Base-by-base conservation (phyloP, 148 eudicot genomes). In the Amaranthus palmeri region DNA sequence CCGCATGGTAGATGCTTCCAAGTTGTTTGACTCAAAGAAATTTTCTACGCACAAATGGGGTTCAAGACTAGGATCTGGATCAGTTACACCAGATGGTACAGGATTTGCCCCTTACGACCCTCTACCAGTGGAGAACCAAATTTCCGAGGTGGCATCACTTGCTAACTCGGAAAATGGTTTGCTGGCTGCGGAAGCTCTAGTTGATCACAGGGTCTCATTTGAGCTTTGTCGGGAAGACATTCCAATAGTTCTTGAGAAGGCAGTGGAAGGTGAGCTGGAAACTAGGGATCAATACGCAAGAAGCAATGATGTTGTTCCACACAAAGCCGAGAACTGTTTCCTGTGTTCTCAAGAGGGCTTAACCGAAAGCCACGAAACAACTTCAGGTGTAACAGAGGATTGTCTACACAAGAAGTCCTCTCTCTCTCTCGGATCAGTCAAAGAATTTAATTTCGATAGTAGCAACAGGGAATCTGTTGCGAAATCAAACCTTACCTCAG, bases 381-480 rank as follows among this genome's bases (percentile, higher is more conserved):
- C 52, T 67, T 61, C 70, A 45, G 81, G 61, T 54, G 78, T 79
- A 36, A 83, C 49, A 59, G 84, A 83, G 50, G 74, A 77, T 48
- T 83, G 88, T 50, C 79, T 74, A 54, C 90, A 74, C 80, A 86
- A 81, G 80, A 78, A 70, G 36, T 69, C 84, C 57, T 85, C 90
- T 36, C 64, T 85, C 42, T 83, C 92, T 15, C 78, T 89, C 3
- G 98, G 97, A 18, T 93, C 99, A 6, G 81, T 83, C 76, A 96
- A 90, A 53, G 99, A 92, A 73, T 96, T 96, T 81, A 83, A 96
- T 61, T 96, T 96, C 42, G 92, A 96, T 77, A 84, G 78, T 74
- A 71, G 82, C 8, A 80, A 88, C 44, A 80, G 76, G 56, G 87
- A 82, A 76, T 69, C 63, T 41, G 44, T 72, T 8, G 83, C 74